A percentile compares a stretch with the other conserved stretches of the same genome.
Conservation (phyloP, 2,329 filamentous ascomycete genomes). For the Alternaria gaisen region DNA sequence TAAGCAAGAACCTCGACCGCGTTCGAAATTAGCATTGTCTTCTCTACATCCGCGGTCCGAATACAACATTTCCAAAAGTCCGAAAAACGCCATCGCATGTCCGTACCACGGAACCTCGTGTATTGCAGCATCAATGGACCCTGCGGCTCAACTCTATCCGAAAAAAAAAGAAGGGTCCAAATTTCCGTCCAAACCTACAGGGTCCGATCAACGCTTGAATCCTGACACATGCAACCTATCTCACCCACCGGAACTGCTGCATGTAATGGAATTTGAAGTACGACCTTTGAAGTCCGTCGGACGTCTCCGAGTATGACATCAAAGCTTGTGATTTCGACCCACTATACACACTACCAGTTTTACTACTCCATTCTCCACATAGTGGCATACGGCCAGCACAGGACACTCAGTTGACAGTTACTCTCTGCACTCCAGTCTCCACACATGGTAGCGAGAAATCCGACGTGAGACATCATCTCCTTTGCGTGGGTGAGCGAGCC, state of each 20-base stretch:
- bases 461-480: not conserved
- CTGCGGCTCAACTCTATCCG: constrained; percentile 13
- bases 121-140: constrained; percentile 5
- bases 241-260: not conserved
- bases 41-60: constrained; percentile 4
- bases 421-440: constrained; percentile 18
- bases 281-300: constrained; percentile 5
- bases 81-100: constrained; percentile 2
- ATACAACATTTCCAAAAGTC: not conserved
- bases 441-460: constrained; percentile 5
- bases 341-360: constrained; percentile 4
- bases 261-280: not conserved
- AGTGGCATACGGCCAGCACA: constrained; percentile 4
- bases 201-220: constrained; percentile 10
- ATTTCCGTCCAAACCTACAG: not conserved
- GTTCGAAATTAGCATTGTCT: not conserved
- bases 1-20: not conserved
- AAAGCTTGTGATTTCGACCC: constrained; percentile 6
- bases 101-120: constrained; percentile 5
- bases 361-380: constrained; percentile 18
- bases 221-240: not conserved
- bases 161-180: constrained; percentile 2
- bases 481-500: constrained; percentile 1
- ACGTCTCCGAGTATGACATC: constrained; percentile 9
- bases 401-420: not conserved